Evolutionary conservation across 2,329 filamentous ascomycete genomes (phyloP), one percentile per base, ranked within the genome.

Genomic region (Fusarium sp.): DNA sequence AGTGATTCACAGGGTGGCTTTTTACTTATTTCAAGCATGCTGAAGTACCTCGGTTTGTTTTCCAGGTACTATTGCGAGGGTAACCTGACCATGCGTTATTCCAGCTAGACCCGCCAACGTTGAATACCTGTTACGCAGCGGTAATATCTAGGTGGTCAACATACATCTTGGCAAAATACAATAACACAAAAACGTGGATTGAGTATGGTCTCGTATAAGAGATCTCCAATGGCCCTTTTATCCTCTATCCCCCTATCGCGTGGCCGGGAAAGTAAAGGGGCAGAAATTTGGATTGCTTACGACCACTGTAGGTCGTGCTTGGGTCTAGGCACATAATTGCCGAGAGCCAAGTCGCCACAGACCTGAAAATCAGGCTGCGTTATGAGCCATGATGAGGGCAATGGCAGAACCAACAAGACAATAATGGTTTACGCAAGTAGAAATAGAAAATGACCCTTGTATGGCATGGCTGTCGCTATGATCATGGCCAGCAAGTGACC

Each of bases 241-340:
- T 36, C 26, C 26, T 32, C 23, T 6, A n/a, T 20, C 12, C 46
- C 21, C 40, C 23, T 28, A 40, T 56, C 39, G 45, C 17, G 34
- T 36, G 23, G 28, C 34, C 21, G 32, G 43, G 34, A 44, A 19
- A 40, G n/a, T 23, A 46, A 34, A 23, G 32, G 45, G 40, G 40
- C 12, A 40, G 48, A 42, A 43, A 26, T 32, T 39, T 62, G 23
- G 19, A 42, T 48, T 48, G 20, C 28, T 47, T 20, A 14, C 21
- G 26, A 52, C 48, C 39, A 57, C 20, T 20, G 51, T 24, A 34
- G 34, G 42, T 32, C 17, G 19, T 32, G 44, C 36, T 48, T 23
- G 54, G 43, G 39, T 23, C 64, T 60, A 51, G 64, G 59, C 49
- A 53, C 28, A 61, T 17, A 65, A 38, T 48, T 67, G 65, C 49